phyloP scores from a whole-genome alignment of 1,284 basidiomycete species.

The Neonothopanus nambi region DNA sequence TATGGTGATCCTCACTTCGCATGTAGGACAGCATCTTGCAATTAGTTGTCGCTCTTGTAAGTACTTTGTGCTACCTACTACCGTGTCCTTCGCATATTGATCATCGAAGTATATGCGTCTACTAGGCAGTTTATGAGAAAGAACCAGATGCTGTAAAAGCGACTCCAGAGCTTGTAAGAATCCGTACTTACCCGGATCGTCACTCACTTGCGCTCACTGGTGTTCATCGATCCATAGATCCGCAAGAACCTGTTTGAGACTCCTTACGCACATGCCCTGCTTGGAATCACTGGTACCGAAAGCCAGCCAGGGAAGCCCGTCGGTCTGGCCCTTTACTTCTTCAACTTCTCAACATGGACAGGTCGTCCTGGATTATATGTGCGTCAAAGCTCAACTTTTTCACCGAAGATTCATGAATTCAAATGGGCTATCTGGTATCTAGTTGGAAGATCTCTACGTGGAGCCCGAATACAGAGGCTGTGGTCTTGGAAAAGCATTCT shows the following conservation, averaged over 20 bases:
- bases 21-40: conserved; percentile 65
- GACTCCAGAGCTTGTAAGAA: conserved; percentile 79
- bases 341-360: conserved; percentile 96
- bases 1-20: conserved; percentile 3
- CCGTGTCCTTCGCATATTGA: conserved; percentile 10
- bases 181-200: conserved; percentile 1
- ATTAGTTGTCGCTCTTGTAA: conserved; percentile 75
- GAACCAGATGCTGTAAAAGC: conserved; percentile 83
- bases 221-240: conserved; percentile 48
- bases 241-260: conserved; percentile 82
- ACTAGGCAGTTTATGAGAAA: conserved; percentile 87
- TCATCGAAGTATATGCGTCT: conserved; percentile 2
- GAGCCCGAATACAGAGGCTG: conserved; percentile 67
- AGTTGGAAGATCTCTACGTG: conserved; percentile 95
- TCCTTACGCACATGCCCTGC: conserved; percentile 78
- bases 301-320: conserved; percentile 50
- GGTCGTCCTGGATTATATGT: conserved; percentile 88
- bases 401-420: conserved; percentile 4
- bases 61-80: conserved; percentile 33
- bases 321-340: conserved; percentile 81
- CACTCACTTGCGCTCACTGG: not conserved
- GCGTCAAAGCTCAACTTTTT: conserved; percentile 35
- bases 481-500: conserved; percentile 88
- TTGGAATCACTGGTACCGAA: conserved; percentile 69
- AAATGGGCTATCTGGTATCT: conserved; percentile 2